These are phyloP conservation scores for Zygosaccharomyces kombuchaensis DNA, from an alignment of 805 yeast genomes.

Conservation along the genomic window DNA sequence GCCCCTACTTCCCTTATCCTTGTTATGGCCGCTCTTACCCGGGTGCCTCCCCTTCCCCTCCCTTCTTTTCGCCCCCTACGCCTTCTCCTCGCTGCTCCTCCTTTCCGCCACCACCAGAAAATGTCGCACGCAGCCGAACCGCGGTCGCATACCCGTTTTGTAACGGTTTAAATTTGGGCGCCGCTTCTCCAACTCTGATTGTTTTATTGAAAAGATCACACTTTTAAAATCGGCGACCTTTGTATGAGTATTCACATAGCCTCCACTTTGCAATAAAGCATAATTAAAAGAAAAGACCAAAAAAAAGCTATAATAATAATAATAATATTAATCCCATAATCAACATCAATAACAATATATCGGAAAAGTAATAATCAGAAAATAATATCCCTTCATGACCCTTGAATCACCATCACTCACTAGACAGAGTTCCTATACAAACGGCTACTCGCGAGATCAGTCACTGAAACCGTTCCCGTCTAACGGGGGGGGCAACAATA, in stretches of 20 bases:
- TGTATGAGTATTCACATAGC: neutral
- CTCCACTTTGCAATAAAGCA: neutral
- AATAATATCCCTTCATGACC: neutral
- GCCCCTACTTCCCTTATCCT: neutral
- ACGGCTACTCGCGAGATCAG: conserved; percentile 12
- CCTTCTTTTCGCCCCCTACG: neutral
- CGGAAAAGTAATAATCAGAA: neutral
- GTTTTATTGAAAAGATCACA: neutral
- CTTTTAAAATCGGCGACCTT: neutral
- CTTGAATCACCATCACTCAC: conserved; percentile 5
- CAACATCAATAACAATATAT: neutral
- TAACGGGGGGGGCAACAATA: conserved; percentile 13
- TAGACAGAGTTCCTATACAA: conserved; percentile 5
- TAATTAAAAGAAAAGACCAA: neutral
- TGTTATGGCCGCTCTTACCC: neutral
- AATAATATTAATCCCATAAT: neutral
- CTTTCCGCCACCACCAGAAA: neutral
- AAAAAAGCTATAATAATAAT: neutral
- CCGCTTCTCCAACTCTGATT: neutral
- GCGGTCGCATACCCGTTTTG: conserved; percentile 1
- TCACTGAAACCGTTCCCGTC: conserved; percentile 33
- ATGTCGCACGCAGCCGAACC: neutral
- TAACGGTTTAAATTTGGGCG: neutral
- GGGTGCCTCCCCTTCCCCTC: neutral
- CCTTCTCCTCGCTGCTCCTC: neutral